phyloP scores from a whole-genome alignment of 441 rosid genomes.

The Caryocar brasiliense region DNA sequence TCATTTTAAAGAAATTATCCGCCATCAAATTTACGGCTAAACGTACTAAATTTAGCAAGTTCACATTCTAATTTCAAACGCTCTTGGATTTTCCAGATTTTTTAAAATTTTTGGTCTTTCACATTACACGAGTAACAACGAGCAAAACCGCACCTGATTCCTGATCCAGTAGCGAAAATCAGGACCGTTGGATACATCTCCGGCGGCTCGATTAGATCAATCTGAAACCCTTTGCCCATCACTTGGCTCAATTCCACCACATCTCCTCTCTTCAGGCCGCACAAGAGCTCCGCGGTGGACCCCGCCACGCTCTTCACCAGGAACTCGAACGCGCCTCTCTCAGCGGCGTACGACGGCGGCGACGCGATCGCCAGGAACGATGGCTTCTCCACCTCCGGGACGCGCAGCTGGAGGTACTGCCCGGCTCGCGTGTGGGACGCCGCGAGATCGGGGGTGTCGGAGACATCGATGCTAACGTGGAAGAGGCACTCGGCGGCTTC shows the following conservation, averaged over 20 bases:
- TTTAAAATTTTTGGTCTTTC: too few species aligned
- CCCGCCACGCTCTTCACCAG: constrained; percentile 77
- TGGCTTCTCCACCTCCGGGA: constrained; percentile 60
- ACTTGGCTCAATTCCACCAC: constrained; percentile 69
- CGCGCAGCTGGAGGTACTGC: constrained; percentile 85
- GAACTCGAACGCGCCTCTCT: constrained; percentile 63
- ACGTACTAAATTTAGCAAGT: too few species aligned
- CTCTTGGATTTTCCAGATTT: too few species aligned
- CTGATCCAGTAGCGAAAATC: constrained; percentile 93
- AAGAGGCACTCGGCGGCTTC: constrained; percentile 79
- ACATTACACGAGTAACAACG: too few species aligned
- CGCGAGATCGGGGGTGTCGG: constrained; percentile 62
- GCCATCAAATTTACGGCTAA: too few species aligned
- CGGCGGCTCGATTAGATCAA: constrained; percentile 62
- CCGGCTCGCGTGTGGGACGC: constrained; percentile 59
- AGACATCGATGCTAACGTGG: constrained; percentile 65
- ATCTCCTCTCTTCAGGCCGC: constrained; percentile 71
- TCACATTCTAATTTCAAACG: too few species aligned
- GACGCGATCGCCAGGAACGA: constrained; percentile 85
- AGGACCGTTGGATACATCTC: constrained; percentile 55
- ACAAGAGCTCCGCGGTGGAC: constrained; percentile 76
- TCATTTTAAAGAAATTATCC: too few species aligned
- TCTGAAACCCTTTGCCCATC: constrained; percentile 70
- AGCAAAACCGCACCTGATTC: constrained; percentile 52
- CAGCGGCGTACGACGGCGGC: constrained; percentile 52